These are phyloP conservation scores for Bryoglossum gracile DNA, from an alignment of 495 filamentous ascomycete genomes.

Conservation along the genomic window DNA sequence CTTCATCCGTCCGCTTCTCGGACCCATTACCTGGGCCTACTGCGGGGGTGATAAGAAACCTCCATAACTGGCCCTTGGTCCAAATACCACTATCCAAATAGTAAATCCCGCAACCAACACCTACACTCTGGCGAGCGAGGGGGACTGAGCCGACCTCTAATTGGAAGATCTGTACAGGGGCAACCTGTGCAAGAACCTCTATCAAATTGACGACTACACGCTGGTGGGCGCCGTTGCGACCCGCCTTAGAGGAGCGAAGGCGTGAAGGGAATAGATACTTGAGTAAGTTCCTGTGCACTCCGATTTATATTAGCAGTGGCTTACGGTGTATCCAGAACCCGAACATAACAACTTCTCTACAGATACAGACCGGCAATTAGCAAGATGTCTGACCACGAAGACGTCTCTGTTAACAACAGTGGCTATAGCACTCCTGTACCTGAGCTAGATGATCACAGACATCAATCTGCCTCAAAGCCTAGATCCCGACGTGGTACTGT, in stretches of 20 bases:
- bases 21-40: conserved; percentile 85
- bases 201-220: conserved; percentile 29
- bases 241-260: conserved; percentile 20
- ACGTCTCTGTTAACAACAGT: conserved; percentile 36
- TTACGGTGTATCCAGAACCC: too few species aligned
- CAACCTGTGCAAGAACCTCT: conserved; percentile 23
- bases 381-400: conserved; percentile 54
- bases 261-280: not conserved
- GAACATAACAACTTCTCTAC: too few species aligned
- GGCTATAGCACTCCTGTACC: conserved; percentile 71
- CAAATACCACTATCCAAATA: conserved; percentile 6
- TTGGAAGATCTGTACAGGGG: conserved; percentile 22
- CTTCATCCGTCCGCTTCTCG: conserved; percentile 85
- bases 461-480: conserved; percentile 58
- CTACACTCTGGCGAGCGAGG: not conserved
- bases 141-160: conserved; percentile 7
- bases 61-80: conserved; percentile 70
- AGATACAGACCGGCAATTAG: conserved; percentile 4
- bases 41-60: conserved; percentile 95
- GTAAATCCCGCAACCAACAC: too few species aligned
- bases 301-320: not conserved
- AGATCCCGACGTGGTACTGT: conserved; percentile 48
- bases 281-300: not conserved
- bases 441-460: conserved; percentile 88
- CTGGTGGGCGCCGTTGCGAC: conserved; percentile 29